These are phyloP conservation scores for Eucalyptus cladocalyx DNA, from an alignment of 345 rosid genomes.

Conservation along the genomic window DNA sequence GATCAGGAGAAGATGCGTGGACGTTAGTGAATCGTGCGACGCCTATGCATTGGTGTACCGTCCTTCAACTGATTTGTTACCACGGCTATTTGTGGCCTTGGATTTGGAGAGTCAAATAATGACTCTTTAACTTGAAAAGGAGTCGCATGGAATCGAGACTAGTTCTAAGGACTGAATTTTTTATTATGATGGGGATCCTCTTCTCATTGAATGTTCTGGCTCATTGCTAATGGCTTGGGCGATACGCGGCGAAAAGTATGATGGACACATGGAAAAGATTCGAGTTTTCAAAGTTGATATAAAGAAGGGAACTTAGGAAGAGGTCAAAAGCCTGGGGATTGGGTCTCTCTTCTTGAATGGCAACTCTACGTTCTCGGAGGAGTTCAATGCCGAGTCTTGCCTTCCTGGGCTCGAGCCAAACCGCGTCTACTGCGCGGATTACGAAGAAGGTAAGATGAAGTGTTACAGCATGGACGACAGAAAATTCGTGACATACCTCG, in stretches of 20 bases:
- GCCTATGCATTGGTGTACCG: no score
- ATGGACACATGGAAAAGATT: no score
- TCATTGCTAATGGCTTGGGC: no score
- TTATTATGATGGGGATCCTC: fast-evolving
- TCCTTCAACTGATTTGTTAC: neutral
- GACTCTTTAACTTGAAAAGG: neutral
- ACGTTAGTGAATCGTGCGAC: no score
- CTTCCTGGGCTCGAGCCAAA: neutral
- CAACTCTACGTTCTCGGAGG: neutral
- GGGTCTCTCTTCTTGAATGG: neutral
- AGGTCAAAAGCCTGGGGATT: neutral
- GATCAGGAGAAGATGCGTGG: no score
- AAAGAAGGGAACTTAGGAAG: no score
- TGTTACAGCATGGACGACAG: neutral
- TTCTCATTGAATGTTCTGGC: no score
- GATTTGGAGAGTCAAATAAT: neutral
- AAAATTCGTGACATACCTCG: neutral
- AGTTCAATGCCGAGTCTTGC: neutral
- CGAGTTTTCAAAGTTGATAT: no score
- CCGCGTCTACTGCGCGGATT: neutral
- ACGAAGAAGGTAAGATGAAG: neutral
- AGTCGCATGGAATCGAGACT: neutral
- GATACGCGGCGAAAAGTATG: fast-evolving
- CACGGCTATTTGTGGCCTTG: neutral
- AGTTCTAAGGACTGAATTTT: neutral